Percentiles rank a stretch among this genome's conserved stretches.
Evolutionary conservation across 805 yeast species (phyloP).

Genomic region (Wickerhamiella bombiphila): DNA sequence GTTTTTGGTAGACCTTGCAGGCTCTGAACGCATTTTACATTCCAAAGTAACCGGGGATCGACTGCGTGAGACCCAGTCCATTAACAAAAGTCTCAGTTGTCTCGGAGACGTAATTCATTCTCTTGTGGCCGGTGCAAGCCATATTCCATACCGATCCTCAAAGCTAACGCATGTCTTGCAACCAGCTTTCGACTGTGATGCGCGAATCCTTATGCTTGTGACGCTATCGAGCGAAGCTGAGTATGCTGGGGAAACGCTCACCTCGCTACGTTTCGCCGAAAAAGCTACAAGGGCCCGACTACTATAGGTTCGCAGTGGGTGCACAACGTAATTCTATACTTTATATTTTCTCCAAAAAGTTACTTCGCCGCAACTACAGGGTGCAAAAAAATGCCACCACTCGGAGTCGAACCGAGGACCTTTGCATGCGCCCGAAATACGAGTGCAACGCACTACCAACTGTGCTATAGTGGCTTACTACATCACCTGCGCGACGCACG

Average conservation of each 20-base stretch:
- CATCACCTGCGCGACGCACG: too few species aligned
- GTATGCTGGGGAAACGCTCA: constrained; percentile 64
- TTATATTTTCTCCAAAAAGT: too few species aligned
- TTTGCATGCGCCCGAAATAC: neutral
- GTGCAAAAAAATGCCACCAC: too few species aligned
- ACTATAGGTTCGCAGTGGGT: too few species aligned
- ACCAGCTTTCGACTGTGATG: constrained; percentile 67
- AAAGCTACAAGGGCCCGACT: too few species aligned
- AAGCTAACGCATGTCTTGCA: constrained; percentile 71
- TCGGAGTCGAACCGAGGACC: neutral
- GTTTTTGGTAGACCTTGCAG: constrained; percentile 83
- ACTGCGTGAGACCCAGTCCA: constrained; percentile 73
- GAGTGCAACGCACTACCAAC: constrained; percentile 1
- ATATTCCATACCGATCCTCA: constrained; percentile 57
- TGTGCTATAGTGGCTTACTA: neutral
- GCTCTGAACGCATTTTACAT: constrained; percentile 71
- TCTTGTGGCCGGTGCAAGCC: constrained; percentile 32
- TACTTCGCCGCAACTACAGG: too few species aligned
- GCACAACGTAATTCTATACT: too few species aligned
- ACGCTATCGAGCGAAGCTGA: constrained; percentile 55
- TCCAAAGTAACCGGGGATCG: constrained; percentile 73
- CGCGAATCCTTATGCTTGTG: constrained; percentile 89
- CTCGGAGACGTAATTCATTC: constrained; percentile 81
- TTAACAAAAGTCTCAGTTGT: constrained; percentile 75
- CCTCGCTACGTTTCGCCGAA: constrained; percentile 78